Evolutionary conservation across 2,329 filamentous ascomycete species (phyloP), one percentile per base, ranked within the genome.

Genomic region (Monilinia fructigena): DNA sequence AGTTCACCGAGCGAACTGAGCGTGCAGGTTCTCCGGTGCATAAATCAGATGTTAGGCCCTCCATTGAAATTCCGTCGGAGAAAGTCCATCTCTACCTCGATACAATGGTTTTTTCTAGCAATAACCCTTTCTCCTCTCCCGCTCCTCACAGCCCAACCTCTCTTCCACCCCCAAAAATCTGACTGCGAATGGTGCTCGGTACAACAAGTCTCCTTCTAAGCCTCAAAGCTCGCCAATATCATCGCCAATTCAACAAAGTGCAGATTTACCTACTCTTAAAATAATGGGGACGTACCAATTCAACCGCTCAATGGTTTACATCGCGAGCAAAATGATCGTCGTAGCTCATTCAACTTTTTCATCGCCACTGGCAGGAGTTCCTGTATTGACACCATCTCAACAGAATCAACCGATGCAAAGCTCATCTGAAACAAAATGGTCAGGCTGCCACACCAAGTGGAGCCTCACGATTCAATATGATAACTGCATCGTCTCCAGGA

Each of bases 101-200:
- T 31, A 65, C 20, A 65, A 65, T 45, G 63, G 63, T 47, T 35
- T 65, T 65, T 18, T 40, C 60, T 26, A 67, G 31, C 35, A 63
- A 7, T 20, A 67, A 76, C 59, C 71, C 70, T 28, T 76, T 76
- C 48, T 75, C 75, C 26, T 75, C 75, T 11, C 75, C 75, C 26
- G 70, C 69, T 60, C 73, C 72, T 40, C 69, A 75, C 40, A 76
- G 75, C 53, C 74, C 75, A 40, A 75, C 72, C 14, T 75, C 72
- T 67, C 71, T 77, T 12, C 75, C 75, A 55, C 75, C 75, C 75
- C 75, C 12, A 68, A 42, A 47, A 72, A 75, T 61, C 70, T 68
- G 8, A 73, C 73, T 61, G 66, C 69, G 10, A 75, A 74, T 67
- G 73, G 72, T 3, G 40, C 38, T 47, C 55, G 50, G 28, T 23